A percentile compares a stretch with the other conserved stretches of the same genome.
Conservation (phyloP, 768 basidiomycete genomes). For the Trametes cinnabarina region DNA sequence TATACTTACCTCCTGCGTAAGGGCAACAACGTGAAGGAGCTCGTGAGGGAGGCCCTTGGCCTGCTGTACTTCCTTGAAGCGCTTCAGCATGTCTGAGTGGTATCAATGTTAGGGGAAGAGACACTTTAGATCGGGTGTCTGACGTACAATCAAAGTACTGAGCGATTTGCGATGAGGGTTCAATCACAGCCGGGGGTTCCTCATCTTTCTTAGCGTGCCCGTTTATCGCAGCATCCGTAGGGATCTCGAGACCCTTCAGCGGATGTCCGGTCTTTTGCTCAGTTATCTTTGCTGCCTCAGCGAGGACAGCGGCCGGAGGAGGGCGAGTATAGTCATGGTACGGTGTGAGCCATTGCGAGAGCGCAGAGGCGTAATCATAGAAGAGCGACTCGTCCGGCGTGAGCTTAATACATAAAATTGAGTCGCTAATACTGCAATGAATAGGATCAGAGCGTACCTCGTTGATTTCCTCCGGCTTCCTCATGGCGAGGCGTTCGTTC, state of each 20-base stretch:
- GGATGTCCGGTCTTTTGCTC: constrained; percentile 70
- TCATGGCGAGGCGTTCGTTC: constrained; percentile 54
- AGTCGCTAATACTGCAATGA: background rate
- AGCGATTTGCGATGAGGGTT: constrained; percentile 52
- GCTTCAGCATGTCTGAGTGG: constrained; percentile 57
- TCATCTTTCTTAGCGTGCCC: constrained; percentile 66
- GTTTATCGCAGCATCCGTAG: constrained; percentile 39
- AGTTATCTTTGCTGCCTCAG: constrained; percentile 71
- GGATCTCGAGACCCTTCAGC: constrained; percentile 56
- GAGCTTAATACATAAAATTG: constrained; percentile 42
- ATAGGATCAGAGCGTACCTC: constrained; percentile 41
- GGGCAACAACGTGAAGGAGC: constrained; percentile 67
- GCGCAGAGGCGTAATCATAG: constrained; percentile 55
- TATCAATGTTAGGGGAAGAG: too few species aligned
- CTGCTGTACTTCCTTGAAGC: constrained; percentile 46
- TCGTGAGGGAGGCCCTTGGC: constrained; percentile 45
- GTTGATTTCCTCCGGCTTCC: constrained; percentile 48
- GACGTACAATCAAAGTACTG: constrained; percentile 72
- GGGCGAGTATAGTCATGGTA: constrained; percentile 75
- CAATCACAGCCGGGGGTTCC: constrained; percentile 62
- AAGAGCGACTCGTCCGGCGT: constrained; percentile 61
- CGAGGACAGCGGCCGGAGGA: constrained; percentile 64
- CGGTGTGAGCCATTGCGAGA: constrained; percentile 75
- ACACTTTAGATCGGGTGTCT: too few species aligned
- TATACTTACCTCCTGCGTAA: constrained; percentile 66